Percentiles rank a stretch among this genome's conserved stretches.
Conservation (phyloP, 2,329 filamentous ascomycete species). For the Botryosphaeria dothidea region DNA sequence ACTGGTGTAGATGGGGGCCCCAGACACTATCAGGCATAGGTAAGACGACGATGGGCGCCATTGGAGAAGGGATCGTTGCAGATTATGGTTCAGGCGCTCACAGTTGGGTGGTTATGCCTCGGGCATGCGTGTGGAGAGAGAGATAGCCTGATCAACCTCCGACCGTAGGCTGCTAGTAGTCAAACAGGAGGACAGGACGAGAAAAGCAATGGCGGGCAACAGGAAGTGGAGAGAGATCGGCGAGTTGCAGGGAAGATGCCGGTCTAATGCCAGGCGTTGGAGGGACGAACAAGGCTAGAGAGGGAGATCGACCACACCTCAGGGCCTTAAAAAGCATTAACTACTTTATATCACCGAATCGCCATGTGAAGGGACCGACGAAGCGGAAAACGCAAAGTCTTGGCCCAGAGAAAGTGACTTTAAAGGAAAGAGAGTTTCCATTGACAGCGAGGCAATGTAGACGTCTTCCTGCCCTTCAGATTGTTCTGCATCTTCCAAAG, state of each 20-base stretch:
- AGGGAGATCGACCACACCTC: neutral
- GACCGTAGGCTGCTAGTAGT: slow-evolving; percentile 1
- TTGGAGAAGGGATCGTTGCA: neutral
- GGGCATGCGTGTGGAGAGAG: neutral
- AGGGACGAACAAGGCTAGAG: neutral
- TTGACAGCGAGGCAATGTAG: too few relatives aligned
- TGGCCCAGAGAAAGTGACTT: neutral
- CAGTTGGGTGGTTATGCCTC: neutral
- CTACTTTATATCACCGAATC: neutral
- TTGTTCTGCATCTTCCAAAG: too few relatives aligned
- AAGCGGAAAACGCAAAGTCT: neutral
- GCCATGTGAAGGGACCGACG: neutral
- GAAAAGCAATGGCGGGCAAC: neutral
- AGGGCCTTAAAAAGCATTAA: neutral
- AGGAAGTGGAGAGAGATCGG: neutral
- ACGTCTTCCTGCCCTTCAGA: too few relatives aligned
- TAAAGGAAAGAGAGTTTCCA: neutral
- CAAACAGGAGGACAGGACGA: slow-evolving; percentile 2
- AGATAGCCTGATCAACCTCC: neutral
- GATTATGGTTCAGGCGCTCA: neutral
- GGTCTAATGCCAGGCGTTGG: neutral
- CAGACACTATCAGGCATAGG: neutral
- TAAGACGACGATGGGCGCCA: neutral
- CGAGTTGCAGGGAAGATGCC: slow-evolving; percentile 1
- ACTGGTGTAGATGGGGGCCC: neutral